These are phyloP conservation scores for Suillus decipiens DNA, from an alignment of 768 basidiomycete genomes.

Conservation along the genomic window DNA sequence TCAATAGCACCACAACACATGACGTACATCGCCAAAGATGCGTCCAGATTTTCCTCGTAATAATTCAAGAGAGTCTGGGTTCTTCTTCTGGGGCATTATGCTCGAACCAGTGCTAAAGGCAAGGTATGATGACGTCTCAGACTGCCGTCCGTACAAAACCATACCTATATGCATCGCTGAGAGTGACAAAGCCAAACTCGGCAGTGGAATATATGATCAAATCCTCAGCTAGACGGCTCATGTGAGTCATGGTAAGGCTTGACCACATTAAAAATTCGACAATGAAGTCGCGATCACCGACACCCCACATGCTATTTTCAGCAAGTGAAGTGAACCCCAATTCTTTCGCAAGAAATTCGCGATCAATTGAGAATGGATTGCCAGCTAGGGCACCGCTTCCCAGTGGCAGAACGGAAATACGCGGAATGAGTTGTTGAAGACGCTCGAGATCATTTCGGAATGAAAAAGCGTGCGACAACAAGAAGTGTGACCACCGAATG, in stretches of 20 bases:
- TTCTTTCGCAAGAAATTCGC: slow-evolving; percentile 88
- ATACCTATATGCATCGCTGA: slow-evolving; percentile 97
- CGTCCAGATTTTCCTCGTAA: slow-evolving; percentile 95
- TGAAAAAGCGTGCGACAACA: slow-evolving; percentile 93
- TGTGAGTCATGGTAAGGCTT: slow-evolving; percentile 87
- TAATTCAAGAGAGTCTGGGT: slow-evolving; percentile 94
- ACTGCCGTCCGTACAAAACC: slow-evolving; percentile 18
- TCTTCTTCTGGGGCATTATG: slow-evolving; percentile 99
- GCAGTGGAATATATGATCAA: slow-evolving; percentile 95
- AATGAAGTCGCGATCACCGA: slow-evolving; percentile 96
- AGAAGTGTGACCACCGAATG: slow-evolving; percentile 97
- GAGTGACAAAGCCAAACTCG: slow-evolving; percentile 95
- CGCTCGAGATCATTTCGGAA: slow-evolving; percentile 90
- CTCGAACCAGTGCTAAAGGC: slow-evolving; percentile 87
- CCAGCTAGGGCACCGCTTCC: slow-evolving; percentile 96
- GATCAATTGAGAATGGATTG: slow-evolving; percentile 92
- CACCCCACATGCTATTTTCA: slow-evolving; percentile 97
- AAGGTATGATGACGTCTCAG: background rate
- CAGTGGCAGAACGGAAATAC: slow-evolving; percentile 90
- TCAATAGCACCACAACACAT: background rate
- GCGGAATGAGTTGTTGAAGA: slow-evolving; percentile 79
- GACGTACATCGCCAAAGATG: slow-evolving; percentile 83
- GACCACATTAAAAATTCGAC: slow-evolving; percentile 98
- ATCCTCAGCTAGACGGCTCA: slow-evolving; percentile 95
- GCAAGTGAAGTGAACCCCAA: slow-evolving; percentile 87